Base-by-base conservation (phyloP, 352 stramenopile genomes). In the Globisporangium perplexum region DNA sequence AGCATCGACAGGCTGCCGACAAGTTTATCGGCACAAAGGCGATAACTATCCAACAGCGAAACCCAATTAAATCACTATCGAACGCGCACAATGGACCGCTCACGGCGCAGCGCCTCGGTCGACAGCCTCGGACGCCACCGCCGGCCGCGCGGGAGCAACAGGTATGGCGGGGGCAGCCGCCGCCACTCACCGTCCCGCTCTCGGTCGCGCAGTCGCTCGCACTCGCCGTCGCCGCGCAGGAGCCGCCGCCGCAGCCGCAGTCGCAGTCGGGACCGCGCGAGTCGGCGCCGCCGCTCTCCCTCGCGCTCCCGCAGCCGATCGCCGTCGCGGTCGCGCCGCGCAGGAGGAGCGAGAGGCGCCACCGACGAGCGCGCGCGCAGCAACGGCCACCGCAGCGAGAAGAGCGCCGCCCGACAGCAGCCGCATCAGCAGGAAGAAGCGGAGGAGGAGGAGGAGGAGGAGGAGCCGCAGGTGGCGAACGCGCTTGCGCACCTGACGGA, bases 121-220 rank as follows among this genome's bases (percentile, higher is more conserved):
- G 81, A 91, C 66, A 88, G 72, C 54, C 66, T 88, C 47, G 81
- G 81, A 35, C 62, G 60, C 44, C 50, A 47, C 31, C 48, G 55
- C 28, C 52, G 58, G 23, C 48, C 51, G 18, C 50, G 55, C 24
- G 63, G 47, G 20, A 63, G 62, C 36, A 50, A 47, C 28, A 46
- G 44, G 12, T 28, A 24, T 38, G 17, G 41, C 36, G 52, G 62
- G 28, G 43, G 54, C 1, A 54, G 63, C 18, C 57, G 62, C 1
- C 24, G 59, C 4, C 55, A 60, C 4, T 66, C 59, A n/a, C 45
- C 44, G 7, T 59, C 53, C 23, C 53, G 45, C 6, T 74, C 62
- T 24, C 60, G 57, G 0, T 73, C 68, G 15, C 36, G 55, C 0
- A 75, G 66, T 11, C 50, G 49, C 3, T 86, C 75, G 15, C 60